Percentiles rank a stretch among this genome's conserved stretches.
Conservation (phyloP, 2,329 filamentous ascomycete species). For the Penicillium hesseltinei region DNA sequence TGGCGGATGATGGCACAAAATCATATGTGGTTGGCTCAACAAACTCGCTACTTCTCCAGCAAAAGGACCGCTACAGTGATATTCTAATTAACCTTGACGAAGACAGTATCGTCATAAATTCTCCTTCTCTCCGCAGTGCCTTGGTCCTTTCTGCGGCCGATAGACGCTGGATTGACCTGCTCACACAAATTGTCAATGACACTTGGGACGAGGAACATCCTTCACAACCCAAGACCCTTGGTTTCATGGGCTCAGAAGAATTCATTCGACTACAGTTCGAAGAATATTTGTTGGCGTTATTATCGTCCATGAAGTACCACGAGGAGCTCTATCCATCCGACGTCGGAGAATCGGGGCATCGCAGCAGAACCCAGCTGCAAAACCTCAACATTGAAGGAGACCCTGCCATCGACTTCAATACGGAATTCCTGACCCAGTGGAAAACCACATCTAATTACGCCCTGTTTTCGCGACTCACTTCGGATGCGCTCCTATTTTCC, state of each 20-base stretch:
- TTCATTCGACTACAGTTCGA: constrained; percentile 97
- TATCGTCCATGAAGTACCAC: constrained; percentile 88
- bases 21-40: constrained; percentile 97
- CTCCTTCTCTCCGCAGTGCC: constrained; percentile 71
- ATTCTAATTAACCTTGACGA: constrained; percentile 96
- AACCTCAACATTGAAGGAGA: constrained; percentile 70
- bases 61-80: constrained; percentile 93
- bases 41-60: constrained; percentile 88
- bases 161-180: constrained; percentile 91
- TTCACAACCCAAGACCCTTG: constrained; percentile 84
- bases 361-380: constrained; percentile 53
- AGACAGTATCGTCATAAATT: constrained; percentile 78
- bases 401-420: constrained; percentile 77
- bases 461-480: constrained; percentile 74
- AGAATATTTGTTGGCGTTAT: constrained; percentile 85
- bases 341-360: constrained; percentile 43
- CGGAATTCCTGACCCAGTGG: constrained; percentile 87
- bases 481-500: constrained; percentile 84
- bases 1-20: constrained; percentile 91
- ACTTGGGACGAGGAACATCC: constrained; percentile 96
- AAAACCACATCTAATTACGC: constrained; percentile 83
- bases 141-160: constrained; percentile 80
- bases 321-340: constrained; percentile 58
- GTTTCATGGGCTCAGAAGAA: constrained; percentile 92
- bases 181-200: constrained; percentile 89